A percentile compares a stretch with the other conserved stretches of the same genome.
phyloP scores from a whole-genome alignment of 169 alveolate genomes.

The Eimeria maxima region DNA sequence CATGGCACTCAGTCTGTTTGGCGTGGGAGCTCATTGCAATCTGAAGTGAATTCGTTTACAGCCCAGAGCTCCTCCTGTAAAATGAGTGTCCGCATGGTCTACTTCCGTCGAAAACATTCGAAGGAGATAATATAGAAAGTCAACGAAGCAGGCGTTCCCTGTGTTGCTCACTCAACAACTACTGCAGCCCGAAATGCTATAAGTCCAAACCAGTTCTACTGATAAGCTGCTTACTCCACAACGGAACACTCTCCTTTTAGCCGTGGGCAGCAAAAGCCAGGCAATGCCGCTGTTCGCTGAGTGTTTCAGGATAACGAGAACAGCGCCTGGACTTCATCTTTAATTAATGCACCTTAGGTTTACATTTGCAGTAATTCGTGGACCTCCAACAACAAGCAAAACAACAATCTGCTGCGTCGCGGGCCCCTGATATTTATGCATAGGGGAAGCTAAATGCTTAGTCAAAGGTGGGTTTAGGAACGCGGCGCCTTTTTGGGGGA shows the following conservation, averaged over 20 bases:
- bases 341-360: background rate
- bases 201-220: background rate
- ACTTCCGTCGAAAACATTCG: background rate
- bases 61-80: background rate
- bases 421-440: background rate
- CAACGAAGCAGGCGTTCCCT: background rate
- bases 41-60: background rate
- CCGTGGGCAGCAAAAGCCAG: background rate
- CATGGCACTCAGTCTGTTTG: background rate
- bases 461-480: slow-evolving; percentile 32
- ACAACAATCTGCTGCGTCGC: background rate
- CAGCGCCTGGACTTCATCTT: background rate
- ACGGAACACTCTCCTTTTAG: background rate
- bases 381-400: background rate
- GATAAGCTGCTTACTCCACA: background rate
- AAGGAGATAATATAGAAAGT: background rate
- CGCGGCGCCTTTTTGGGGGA: slow-evolving; percentile 43
- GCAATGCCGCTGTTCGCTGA: background rate
- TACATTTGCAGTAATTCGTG: background rate
- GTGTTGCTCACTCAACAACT: background rate
- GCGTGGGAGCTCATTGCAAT: background rate
- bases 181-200: background rate
- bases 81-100: background rate
- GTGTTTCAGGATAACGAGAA: background rate
- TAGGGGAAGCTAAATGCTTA: background rate